Base-by-base conservation (phyloP, 139 green algal genomes). In the Coccomyxa sp. region DNA sequence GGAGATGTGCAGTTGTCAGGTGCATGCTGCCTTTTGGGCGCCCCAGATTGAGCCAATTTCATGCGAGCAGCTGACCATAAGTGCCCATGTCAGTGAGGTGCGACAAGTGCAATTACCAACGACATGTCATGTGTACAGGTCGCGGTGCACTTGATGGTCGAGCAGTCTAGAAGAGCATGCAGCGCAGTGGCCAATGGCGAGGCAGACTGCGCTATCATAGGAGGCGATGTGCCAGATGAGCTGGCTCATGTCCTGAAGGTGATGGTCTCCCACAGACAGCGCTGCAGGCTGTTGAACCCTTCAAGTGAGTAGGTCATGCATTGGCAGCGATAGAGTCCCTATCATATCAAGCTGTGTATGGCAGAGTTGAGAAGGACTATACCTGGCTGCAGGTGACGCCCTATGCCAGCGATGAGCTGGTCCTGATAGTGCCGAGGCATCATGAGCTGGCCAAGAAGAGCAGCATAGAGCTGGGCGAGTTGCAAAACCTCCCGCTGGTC, bases 171-270 rank as follows among this genome's bases (percentile, higher is more conserved):
- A 36, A 55, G 39, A 7, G 69, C 86, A 1, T 89, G 84, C 72
- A 33, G 35, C 18, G 54, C 44, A 27, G 81, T 89, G 55, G 81
- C 82, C 12, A 22, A 54, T 37, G 84, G 84, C 0, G 79, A 84
- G 64, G 58, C 84, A 4, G 84, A 89, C 40, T 78, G 78, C 6
- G 84, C 84, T n/a, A 83, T 89, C 68, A 80, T 89, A 31, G 84
- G 81, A n/a, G 81, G 81, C 16, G 81, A 83, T 39, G 84, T 89
- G 41, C 84, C 84, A 18, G 39, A 50, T 16, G 78, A 86, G 6
- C 68, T 89, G 27, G 34, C 50, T 64, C 34, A 73, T 14, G 39
- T 82, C 0, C 39, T 85, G 69, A 70, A 77, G 81, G 81, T 82
- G n/a, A 24, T 12, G n/a, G n/a, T n/a, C n/a, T n/a, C n/a, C n/a